These are phyloP conservation scores for Candida adriatica DNA, from an alignment of 805 yeast genomes.

Conservation along the genomic window DNA sequence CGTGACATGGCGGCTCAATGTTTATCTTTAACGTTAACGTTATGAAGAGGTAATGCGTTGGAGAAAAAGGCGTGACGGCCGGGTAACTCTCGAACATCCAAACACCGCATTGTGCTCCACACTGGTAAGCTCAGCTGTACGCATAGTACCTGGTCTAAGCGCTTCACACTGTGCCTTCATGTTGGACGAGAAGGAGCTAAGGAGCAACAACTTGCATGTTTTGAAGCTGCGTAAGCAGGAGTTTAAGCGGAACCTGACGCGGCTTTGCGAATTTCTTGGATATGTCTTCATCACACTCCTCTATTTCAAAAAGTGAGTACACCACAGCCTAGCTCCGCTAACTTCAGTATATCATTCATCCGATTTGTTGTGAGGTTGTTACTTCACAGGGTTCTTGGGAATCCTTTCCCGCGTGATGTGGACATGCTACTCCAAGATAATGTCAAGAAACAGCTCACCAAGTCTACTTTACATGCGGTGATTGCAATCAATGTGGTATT, in stretches of 20 bases:
- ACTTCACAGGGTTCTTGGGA: slow-evolving; percentile 32
- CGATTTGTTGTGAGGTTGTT: slow-evolving; percentile 27
- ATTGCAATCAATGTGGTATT: slow-evolving; percentile 20
- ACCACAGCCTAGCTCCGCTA: background rate
- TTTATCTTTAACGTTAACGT: too few relatives aligned
- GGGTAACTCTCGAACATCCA: too few relatives aligned
- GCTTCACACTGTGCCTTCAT: too few relatives aligned
- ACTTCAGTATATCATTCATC: slow-evolving; percentile 18
- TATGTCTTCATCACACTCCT: slow-evolving; percentile 18
- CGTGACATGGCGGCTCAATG: too few relatives aligned
- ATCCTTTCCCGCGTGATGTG: slow-evolving; percentile 32
- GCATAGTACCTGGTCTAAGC: background rate
- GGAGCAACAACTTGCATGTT: slow-evolving; percentile 11
- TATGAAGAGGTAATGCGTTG: too few relatives aligned
- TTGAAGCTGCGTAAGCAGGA: slow-evolving; percentile 17
- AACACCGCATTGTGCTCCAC: too few relatives aligned
- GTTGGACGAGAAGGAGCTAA: slow-evolving; percentile 7
- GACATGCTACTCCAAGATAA: slow-evolving; percentile 19
- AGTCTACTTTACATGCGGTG: slow-evolving; percentile 24
- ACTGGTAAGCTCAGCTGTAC: background rate
- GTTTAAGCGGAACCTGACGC: slow-evolving; percentile 11
- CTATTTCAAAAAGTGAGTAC: slow-evolving; percentile 20
- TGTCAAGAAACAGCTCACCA: slow-evolving; percentile 23
- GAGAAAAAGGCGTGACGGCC: too few relatives aligned
- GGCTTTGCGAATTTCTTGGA: slow-evolving; percentile 14